Evolutionary conservation across 2,329 filamentous ascomycete species (phyloP).

Genomic region (Diplodia intermedia): DNA sequence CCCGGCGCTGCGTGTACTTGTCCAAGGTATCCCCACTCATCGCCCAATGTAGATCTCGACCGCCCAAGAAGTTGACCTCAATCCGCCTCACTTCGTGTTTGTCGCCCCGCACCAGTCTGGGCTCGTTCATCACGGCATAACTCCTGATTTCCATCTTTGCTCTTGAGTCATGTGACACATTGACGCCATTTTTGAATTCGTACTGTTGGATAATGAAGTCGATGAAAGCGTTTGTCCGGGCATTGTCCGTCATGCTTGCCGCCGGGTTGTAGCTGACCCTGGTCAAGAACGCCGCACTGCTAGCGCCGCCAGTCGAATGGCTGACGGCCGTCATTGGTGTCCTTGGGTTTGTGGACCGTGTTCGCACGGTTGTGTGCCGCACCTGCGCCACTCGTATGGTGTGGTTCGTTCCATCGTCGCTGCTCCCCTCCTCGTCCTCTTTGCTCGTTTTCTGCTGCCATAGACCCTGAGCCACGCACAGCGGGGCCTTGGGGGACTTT

Average conservation of each 20-base stretch:
- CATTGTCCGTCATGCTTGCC: neutral
- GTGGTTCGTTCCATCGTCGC: too few species aligned
- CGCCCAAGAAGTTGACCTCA: neutral
- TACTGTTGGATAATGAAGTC: neutral
- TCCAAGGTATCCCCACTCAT: conserved; percentile 1
- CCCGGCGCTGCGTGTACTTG: neutral
- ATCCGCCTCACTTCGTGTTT: neutral
- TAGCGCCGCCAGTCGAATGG: neutral
- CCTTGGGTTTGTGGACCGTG: neutral
- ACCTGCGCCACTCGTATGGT: too few species aligned
- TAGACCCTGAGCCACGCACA: too few species aligned
- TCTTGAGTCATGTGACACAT: neutral
- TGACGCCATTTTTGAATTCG: neutral
- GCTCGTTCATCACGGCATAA: neutral
- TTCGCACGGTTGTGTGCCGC: too few species aligned
- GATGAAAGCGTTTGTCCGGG: neutral
- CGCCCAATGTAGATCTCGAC: neutral
- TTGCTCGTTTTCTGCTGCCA: too few species aligned
- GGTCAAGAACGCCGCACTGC: neutral
- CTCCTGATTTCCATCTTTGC: neutral
- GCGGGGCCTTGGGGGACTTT: too few species aligned
- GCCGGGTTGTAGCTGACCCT: neutral
- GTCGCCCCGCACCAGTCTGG: neutral
- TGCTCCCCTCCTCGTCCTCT: too few species aligned
- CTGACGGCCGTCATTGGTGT: neutral